A percentile compares a stretch with the other conserved stretches of the same genome.
These are phyloP conservation scores for Agaricus bisporus DNA, from an alignment of 768 basidiomycete species.

Conservation along the genomic window DNA sequence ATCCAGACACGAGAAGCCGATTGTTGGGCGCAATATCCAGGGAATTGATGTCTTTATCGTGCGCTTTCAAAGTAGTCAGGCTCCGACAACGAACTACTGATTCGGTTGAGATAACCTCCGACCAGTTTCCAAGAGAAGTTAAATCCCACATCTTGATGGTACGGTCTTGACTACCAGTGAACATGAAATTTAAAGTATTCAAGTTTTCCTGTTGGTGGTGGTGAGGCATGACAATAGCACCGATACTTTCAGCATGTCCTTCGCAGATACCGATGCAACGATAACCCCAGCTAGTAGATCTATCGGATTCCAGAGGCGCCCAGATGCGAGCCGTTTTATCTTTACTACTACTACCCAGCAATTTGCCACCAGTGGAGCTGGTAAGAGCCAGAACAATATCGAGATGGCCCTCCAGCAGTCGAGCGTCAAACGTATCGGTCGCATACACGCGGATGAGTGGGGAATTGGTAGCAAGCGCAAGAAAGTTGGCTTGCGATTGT, in stretches of 20 bases:
- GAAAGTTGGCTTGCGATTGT: constrained; percentile 50
- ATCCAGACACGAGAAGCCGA: constrained; percentile 82
- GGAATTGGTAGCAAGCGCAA: constrained; percentile 97
- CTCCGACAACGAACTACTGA: constrained; percentile 54
- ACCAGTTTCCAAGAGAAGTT: constrained; percentile 33
- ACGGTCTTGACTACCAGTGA: constrained; percentile 94
- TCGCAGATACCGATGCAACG: constrained; percentile 82
- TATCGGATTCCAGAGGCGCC: constrained; percentile 34
- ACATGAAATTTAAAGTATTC: constrained; percentile 57
- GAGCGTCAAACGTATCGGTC: constrained; percentile 67
- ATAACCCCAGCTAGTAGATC: constrained; percentile 42
- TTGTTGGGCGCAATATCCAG: constrained; percentile 92
- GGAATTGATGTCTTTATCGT: constrained; percentile 98
- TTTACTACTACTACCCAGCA: constrained; percentile 90
- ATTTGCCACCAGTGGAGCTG: constrained; percentile 51
- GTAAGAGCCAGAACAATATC: constrained; percentile 91
- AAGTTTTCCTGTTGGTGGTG: constrained; percentile 33
- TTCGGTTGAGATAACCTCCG: constrained; percentile 18
- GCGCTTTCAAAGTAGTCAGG: constrained; percentile 81
- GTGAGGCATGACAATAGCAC: constrained; percentile 81
- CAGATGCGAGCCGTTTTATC: constrained; percentile 86
- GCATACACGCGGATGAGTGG: constrained; percentile 91
- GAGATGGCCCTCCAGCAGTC: constrained; percentile 81
- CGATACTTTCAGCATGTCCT: constrained; percentile 92
- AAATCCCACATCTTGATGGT: constrained; percentile 99